A percentile compares a stretch with the other conserved stretches of the same genome.
Conservation (phyloP, 2,329 filamentous ascomycete species). For the Phyllosticta capitalensis region DNA sequence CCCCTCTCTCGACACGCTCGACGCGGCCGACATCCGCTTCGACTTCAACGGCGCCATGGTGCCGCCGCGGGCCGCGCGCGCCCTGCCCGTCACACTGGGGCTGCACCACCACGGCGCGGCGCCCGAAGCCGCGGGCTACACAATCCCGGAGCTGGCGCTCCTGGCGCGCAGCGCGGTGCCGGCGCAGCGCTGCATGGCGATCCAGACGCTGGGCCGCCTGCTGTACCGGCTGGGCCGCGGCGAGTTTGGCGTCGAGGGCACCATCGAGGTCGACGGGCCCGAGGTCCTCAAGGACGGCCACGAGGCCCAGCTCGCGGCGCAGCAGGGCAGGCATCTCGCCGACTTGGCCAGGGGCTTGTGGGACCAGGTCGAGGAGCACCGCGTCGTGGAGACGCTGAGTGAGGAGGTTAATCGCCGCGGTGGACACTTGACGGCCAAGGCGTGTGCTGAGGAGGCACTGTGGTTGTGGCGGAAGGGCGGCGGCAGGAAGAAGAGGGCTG, state of each 20-base stretch:
- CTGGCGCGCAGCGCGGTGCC: slow-evolving; percentile 74
- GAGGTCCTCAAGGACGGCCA: slow-evolving; percentile 33
- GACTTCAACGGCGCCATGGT: slow-evolving; percentile 76
- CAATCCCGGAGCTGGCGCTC: slow-evolving; percentile 73
- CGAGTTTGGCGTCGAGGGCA: slow-evolving; percentile 49
- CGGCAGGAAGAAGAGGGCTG: slow-evolving; percentile 48
- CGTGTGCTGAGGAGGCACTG: slow-evolving; percentile 79
- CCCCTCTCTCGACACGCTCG: slow-evolving; percentile 61
- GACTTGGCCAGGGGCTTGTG: slow-evolving; percentile 67
- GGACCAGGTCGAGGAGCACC: slow-evolving; percentile 65
- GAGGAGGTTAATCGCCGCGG: slow-evolving; percentile 60
- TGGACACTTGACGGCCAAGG: slow-evolving; percentile 68
- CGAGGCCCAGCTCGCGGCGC: slow-evolving; percentile 35
- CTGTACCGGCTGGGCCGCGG: slow-evolving; percentile 74
- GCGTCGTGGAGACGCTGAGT: slow-evolving; percentile 65
- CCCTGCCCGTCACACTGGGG: slow-evolving; percentile 66
- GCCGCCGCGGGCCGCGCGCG: slow-evolving; percentile 62
- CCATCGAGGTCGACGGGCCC: slow-evolving; percentile 33
- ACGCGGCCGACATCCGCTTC: slow-evolving; percentile 73
- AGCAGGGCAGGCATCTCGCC: slow-evolving; percentile 32
- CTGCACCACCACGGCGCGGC: slow-evolving; percentile 91
- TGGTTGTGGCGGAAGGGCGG: slow-evolving; percentile 77
- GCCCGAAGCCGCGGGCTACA: slow-evolving; percentile 90
- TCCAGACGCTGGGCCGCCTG: slow-evolving; percentile 79
- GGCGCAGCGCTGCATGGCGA: slow-evolving; percentile 82